phyloP scores from a whole-genome alignment of 352 stramenopile species.

The Phytophthora citricola region DNA sequence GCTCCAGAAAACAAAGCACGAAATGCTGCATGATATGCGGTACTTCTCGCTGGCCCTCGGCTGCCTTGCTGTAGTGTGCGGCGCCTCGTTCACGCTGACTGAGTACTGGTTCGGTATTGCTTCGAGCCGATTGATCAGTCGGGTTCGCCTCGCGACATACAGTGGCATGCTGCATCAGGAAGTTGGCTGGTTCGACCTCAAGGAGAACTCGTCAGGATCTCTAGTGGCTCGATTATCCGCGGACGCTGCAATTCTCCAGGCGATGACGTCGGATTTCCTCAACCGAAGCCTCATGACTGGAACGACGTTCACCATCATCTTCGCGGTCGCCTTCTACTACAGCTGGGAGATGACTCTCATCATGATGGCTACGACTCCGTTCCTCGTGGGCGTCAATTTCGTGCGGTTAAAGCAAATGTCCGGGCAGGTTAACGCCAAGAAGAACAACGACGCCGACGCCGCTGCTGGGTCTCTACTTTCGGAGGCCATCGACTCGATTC shows the following conservation, averaged over 20 bases:
- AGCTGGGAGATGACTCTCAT: slow-evolving; percentile 71
- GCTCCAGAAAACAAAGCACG: slow-evolving; percentile 40
- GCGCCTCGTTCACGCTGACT: slow-evolving; percentile 41
- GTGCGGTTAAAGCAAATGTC: slow-evolving; percentile 51
- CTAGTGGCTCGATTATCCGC: slow-evolving; percentile 70
- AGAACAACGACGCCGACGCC: slow-evolving; percentile 50
- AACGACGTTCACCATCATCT: slow-evolving; percentile 61
- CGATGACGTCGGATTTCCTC: slow-evolving; percentile 74
- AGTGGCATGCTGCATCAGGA: slow-evolving; percentile 59
- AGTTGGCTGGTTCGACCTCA: slow-evolving; percentile 30
- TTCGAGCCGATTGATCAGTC: slow-evolving; percentile 52
- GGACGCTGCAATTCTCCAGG: slow-evolving; percentile 79
- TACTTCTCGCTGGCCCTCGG: slow-evolving; percentile 36
- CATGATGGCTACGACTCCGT: slow-evolving; percentile 33
- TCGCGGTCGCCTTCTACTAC: slow-evolving; percentile 53
- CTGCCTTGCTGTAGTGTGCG: slow-evolving; percentile 47
- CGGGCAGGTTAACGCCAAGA: slow-evolving; percentile 43
- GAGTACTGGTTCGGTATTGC: slow-evolving; percentile 67
- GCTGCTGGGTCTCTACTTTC: slow-evolving; percentile 46
- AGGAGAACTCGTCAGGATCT: slow-evolving; percentile 34
- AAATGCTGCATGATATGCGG: slow-evolving; percentile 45
- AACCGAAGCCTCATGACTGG: slow-evolving; percentile 60
- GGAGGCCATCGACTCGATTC: slow-evolving; percentile 59
- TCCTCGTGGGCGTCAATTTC: slow-evolving; percentile 45
- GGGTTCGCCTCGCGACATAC: slow-evolving; percentile 56